Conservation (phyloP, 768 basidiomycete genomes). For the Lyophyllum atratum region DNA sequence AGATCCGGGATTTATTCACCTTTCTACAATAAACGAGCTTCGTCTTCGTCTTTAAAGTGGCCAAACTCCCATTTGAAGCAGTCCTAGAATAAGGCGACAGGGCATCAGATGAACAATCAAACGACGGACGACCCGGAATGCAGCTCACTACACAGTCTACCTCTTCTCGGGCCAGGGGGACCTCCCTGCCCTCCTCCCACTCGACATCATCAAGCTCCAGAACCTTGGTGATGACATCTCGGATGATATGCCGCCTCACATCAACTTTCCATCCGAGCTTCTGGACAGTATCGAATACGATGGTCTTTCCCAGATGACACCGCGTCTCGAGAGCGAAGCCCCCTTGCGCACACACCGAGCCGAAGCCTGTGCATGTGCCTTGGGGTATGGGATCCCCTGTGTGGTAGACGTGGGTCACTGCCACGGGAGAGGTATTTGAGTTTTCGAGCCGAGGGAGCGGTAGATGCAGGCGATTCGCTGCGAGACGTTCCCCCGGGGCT, state of each 20-base stretch:
- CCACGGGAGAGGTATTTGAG: conserved; percentile 33
- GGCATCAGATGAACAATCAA: background rate
- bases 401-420: conserved; percentile 82
- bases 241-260: conserved; percentile 75
- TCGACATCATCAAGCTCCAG: conserved; percentile 51
- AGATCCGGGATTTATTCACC: background rate
- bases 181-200: conserved; percentile 51
- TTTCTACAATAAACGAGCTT: background rate
- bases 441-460: conserved; percentile 61
- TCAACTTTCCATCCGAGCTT: conserved; percentile 83
- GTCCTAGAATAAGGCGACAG: conserved; percentile 2
- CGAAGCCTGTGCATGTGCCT: conserved; percentile 74
- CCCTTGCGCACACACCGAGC: conserved; percentile 75
- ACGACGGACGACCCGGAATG: background rate
- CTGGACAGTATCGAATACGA: conserved; percentile 85
- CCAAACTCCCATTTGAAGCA: conserved; percentile 19
- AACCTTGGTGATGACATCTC: conserved; percentile 64
- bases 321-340: conserved; percentile 88
- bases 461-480: conserved; percentile 83
- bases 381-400: conserved; percentile 93
- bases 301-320: conserved; percentile 89
- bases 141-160: conserved; percentile 15
- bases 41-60: conserved; percentile 6
- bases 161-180: conserved; percentile 14
- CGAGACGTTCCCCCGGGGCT: conserved; percentile 73